Conservation (phyloP, 2,329 filamentous ascomycete genomes). For the Thermothelomyces thermophilus region DNA sequence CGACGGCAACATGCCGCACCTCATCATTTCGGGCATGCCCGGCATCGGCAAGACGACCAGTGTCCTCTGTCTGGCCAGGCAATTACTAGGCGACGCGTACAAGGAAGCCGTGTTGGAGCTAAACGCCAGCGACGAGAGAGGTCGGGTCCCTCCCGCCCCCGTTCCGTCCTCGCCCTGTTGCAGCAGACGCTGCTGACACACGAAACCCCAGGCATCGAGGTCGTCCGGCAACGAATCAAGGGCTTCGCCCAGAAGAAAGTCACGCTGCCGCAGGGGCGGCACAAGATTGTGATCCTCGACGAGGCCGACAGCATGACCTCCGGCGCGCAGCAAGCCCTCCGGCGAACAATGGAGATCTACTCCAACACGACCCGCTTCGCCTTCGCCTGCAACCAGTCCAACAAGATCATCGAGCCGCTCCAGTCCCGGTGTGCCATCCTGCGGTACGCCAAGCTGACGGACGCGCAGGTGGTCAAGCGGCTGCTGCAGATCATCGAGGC, state of each 20-base stretch:
- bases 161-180: background rate
- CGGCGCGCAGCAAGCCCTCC: constrained; percentile 88
- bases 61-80: constrained; percentile 83
- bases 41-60: constrained; percentile 98
- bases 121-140: constrained; percentile 93
- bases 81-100: constrained; percentile 86
- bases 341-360: constrained; percentile 98
- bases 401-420: constrained; percentile 99
- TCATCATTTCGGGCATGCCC: constrained; percentile 99
- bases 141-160: constrained; percentile 34
- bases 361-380: constrained; percentile 93
- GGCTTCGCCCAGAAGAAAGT: constrained; percentile 99
- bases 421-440: constrained; percentile 96
- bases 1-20: constrained; percentile 98
- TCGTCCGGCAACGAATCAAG: constrained; percentile 95
- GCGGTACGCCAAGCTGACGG: constrained; percentile 85
- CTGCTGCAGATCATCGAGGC: constrained; percentile 88
- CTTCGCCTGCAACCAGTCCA: constrained; percentile 97
- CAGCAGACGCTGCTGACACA: background rate
- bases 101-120: constrained; percentile 96
- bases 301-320: constrained; percentile 98
- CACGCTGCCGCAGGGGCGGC: constrained; percentile 79
- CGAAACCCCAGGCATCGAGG: constrained; percentile 71
- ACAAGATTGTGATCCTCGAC: constrained; percentile 96
- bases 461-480: constrained; percentile 85